Evolutionary conservation across 2,329 filamentous ascomycete genomes (phyloP).

Genomic region (Stagonosporopsis rhizophila): DNA sequence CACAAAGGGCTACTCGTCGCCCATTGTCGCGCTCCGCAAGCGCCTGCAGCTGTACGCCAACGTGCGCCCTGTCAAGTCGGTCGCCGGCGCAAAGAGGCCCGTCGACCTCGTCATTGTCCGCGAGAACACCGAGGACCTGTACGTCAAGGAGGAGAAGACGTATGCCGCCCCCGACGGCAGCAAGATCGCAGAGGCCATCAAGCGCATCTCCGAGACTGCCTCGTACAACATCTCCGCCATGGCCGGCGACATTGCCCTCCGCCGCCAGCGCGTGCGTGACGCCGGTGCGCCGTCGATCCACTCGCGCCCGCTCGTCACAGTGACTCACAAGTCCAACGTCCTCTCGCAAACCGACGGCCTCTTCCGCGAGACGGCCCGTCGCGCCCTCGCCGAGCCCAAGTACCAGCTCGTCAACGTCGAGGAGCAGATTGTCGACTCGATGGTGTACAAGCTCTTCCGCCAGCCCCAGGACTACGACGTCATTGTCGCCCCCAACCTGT

Average conservation of each 20-base stretch:
- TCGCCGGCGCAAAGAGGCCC: slow-evolving; percentile 66
- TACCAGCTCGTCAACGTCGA: slow-evolving; percentile 75
- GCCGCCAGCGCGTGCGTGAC: slow-evolving; percentile 80
- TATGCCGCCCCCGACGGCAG: slow-evolving; percentile 73
- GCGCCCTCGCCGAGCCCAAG: slow-evolving; percentile 70
- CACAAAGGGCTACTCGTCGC: slow-evolving; percentile 94
- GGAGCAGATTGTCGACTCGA: slow-evolving; percentile 98
- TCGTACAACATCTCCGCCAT: slow-evolving; percentile 87
- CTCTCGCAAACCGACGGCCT: slow-evolving; percentile 95
- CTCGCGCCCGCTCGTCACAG: slow-evolving; percentile 78
- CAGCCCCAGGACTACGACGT: slow-evolving; percentile 96
- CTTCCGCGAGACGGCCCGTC: slow-evolving; percentile 81
- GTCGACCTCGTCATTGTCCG: slow-evolving; percentile 98
- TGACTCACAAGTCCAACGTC: slow-evolving; percentile 99
- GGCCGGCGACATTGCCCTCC: slow-evolving; percentile 91
- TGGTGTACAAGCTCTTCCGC: slow-evolving; percentile 99
- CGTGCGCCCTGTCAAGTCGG: slow-evolving; percentile 91
- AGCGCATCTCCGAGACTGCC: slow-evolving; percentile 90
- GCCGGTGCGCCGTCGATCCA: slow-evolving; percentile 67
- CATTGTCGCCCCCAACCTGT: slow-evolving; percentile 96
- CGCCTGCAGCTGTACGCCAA: slow-evolving; percentile 95
- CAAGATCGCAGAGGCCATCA: slow-evolving; percentile 95
- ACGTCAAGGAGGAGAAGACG: slow-evolving; percentile 95
- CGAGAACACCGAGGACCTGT: slow-evolving; percentile 98
- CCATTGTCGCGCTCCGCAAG: slow-evolving; percentile 96